Percentiles rank a stretch among this genome's conserved stretches.
Evolutionary conservation across 495 filamentous ascomycete species (phyloP).

Genomic region (Aspergillus biplanus): DNA sequence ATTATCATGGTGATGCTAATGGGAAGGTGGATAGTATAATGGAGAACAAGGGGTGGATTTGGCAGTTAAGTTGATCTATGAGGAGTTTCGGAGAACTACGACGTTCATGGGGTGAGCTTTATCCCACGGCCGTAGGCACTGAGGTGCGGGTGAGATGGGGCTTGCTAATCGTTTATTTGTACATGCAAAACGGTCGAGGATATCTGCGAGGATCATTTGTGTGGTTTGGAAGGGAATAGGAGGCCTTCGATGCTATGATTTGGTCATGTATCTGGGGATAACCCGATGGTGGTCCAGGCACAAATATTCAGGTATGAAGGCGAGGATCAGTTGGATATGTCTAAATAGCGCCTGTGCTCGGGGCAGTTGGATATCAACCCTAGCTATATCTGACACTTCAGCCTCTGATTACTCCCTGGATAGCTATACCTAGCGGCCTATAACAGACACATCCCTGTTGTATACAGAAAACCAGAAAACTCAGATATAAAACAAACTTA

Average conservation of each 20-base stretch:
- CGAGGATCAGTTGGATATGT: too few relatives aligned
- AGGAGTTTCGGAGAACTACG: slow-evolving; percentile 12
- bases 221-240: slow-evolving; percentile 1
- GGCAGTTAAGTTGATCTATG: slow-evolving; percentile 12
- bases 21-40: slow-evolving; percentile 11
- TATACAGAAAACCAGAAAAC: background rate
- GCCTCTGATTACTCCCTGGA: too few relatives aligned
- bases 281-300: too few relatives aligned
- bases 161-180: background rate
- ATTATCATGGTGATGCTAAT: too few relatives aligned
- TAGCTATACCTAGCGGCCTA: too few relatives aligned
- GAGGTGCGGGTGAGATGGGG: too few relatives aligned
- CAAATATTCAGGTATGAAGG: too few relatives aligned
- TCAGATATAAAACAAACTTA: slow-evolving; percentile 10
- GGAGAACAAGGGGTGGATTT: slow-evolving; percentile 11
- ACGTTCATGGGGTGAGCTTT: slow-evolving; percentile 11
- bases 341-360: too few relatives aligned
- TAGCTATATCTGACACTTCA: too few relatives aligned
- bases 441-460: too few relatives aligned
- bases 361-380: too few relatives aligned
- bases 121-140: too few relatives aligned
- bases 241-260: background rate
- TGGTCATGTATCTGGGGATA: background rate
- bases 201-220: background rate
- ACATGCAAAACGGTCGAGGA: background rate